Percentiles rank a stretch among this genome's conserved stretches.
These are phyloP conservation scores for Penicillium sp. DNA, from an alignment of 2,329 filamentous ascomycete species.

Conservation along the genomic window DNA sequence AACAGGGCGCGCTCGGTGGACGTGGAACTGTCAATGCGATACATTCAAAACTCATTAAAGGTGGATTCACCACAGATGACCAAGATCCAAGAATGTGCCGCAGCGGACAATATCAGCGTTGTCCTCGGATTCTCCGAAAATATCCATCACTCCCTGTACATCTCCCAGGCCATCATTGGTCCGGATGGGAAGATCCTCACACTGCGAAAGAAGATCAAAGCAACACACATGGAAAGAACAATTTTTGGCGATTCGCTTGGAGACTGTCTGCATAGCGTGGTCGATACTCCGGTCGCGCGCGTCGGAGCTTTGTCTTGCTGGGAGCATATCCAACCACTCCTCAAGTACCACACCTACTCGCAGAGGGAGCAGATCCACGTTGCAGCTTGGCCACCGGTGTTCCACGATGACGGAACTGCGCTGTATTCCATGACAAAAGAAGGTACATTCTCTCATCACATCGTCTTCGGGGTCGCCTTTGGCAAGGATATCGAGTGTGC, in stretches of 20 bases:
- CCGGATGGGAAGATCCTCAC: slow-evolving; percentile 40
- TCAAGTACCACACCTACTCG: slow-evolving; percentile 47
- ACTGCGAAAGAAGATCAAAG: slow-evolving; percentile 53
- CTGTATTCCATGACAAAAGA: background rate
- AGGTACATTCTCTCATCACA: too few relatives aligned
- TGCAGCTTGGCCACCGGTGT: slow-evolving; percentile 46
- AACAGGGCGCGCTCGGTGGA: slow-evolving; percentile 37
- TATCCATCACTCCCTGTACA: background rate
- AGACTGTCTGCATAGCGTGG: slow-evolving; percentile 40
- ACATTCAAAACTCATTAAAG: background rate
- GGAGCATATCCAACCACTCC: slow-evolving; percentile 52
- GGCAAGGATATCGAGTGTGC: background rate
- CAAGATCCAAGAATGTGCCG: background rate
- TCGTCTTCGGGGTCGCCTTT: too few relatives aligned
- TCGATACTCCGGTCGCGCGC: slow-evolving; percentile 37
- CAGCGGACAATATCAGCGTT: background rate
- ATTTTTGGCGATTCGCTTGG: slow-evolving; percentile 48
- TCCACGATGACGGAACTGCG: background rate
- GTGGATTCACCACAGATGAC: background rate
- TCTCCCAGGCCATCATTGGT: slow-evolving; percentile 48
- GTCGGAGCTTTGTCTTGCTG: slow-evolving; percentile 44
- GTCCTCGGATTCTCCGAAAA: background rate
- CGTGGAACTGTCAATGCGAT: slow-evolving; percentile 15
- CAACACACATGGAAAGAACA: slow-evolving; percentile 53
- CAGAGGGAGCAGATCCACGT: slow-evolving; percentile 50